These are phyloP conservation scores for Malassezia equina DNA, from an alignment of 1,284 basidiomycete genomes.

Conservation along the genomic window DNA sequence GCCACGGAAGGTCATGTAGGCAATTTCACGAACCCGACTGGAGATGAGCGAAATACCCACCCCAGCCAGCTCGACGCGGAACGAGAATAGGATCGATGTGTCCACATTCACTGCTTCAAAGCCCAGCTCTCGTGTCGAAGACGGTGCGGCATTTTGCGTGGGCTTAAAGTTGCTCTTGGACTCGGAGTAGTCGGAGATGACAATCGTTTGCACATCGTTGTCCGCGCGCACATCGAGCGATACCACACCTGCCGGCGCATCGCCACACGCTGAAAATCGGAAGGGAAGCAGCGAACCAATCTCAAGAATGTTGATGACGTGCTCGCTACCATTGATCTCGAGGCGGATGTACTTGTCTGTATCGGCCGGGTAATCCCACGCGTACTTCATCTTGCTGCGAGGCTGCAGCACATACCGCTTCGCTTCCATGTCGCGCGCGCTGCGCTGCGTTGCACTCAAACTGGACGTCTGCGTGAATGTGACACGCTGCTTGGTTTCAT, in stretches of 20 bases:
- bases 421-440: constrained; percentile 42
- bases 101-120: constrained; percentile 79
- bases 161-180: constrained; percentile 83
- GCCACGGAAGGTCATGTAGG: constrained; percentile 72
- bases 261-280: constrained; percentile 55
- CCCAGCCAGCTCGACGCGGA: constrained; percentile 73
- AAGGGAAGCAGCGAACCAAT: constrained; percentile 88
- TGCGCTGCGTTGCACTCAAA: constrained; percentile 49
- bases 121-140: constrained; percentile 50
- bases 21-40: constrained; percentile 72
- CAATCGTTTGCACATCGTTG: constrained; percentile 71
- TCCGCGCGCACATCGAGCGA: constrained; percentile 91
- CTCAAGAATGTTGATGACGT: constrained; percentile 83
- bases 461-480: constrained; percentile 59
- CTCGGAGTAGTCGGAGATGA: constrained; percentile 76
- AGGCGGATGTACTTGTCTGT: constrained; percentile 71
- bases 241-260: constrained; percentile 55
- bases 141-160: constrained; percentile 51
- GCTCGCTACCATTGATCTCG: constrained; percentile 57
- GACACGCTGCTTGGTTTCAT: constrained; percentile 68
- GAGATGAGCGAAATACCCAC: constrained; percentile 89
- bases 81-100: constrained; percentile 59
- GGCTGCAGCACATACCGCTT: constrained; percentile 56
- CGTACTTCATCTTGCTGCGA: constrained; percentile 60
- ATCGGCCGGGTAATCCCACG: constrained; percentile 89